Conservation (phyloP, 805 yeast genomes). For the Yarrowia yakushimensis region DNA sequence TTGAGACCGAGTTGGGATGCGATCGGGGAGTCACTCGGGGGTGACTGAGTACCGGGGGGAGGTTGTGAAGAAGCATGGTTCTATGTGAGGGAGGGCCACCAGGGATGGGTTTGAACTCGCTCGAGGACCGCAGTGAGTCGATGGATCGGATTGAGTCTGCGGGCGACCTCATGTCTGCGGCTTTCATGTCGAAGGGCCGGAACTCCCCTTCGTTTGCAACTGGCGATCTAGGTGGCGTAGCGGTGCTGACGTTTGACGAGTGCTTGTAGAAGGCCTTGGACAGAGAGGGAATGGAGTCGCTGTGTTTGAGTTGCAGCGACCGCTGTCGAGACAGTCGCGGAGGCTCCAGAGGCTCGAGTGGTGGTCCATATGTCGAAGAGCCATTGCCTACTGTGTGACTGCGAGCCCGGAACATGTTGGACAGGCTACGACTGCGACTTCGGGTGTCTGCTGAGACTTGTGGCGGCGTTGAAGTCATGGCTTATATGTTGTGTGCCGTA, state of each 20-base stretch:
- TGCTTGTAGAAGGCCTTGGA: neutral
- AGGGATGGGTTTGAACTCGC: neutral
- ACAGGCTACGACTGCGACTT: slow-evolving; percentile 18
- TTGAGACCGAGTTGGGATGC: slow-evolving; percentile 11
- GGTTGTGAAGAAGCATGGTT: slow-evolving; percentile 8
- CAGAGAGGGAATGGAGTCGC: neutral
- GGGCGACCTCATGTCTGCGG: neutral
- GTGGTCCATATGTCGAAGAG: neutral
- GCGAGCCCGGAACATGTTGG: slow-evolving; percentile 21
- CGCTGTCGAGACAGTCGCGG: slow-evolving; percentile 10
- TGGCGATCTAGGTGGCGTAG: slow-evolving; percentile 17
- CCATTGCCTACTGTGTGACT: neutral
- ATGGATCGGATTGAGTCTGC: neutral
- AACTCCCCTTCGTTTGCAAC: neutral
- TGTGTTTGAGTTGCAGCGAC: slow-evolving; percentile 13
- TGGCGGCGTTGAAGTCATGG: slow-evolving; percentile 10
- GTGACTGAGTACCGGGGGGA: neutral
- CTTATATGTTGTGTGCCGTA: neutral
- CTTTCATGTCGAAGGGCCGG: neutral
- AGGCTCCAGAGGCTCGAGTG: neutral
- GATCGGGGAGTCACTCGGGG: slow-evolving; percentile 8
- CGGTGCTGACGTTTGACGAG: neutral
- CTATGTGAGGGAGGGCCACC: neutral
- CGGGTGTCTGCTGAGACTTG: neutral
- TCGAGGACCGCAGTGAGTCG: slow-evolving; percentile 1